Conservation (phyloP, 495 filamentous ascomycete genomes). For the Tuber melanosporum region DNA sequence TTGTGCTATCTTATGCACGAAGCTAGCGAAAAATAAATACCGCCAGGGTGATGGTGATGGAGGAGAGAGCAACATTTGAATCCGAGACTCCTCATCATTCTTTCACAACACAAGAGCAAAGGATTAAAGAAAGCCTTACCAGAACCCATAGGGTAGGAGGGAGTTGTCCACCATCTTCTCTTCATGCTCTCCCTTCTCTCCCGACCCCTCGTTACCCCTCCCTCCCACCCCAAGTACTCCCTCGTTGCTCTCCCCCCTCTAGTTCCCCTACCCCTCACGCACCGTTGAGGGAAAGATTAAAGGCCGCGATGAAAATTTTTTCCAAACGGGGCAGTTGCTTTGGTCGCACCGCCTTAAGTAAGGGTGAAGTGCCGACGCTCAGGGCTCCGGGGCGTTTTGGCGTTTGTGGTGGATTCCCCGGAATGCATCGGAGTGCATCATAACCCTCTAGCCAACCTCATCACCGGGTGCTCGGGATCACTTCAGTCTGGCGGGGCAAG, state of each 20-base stretch:
- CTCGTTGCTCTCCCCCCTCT: neutral
- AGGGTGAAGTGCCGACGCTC: neutral
- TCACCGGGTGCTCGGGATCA: constrained; percentile 3
- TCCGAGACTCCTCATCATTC: neutral
- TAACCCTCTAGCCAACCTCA: constrained; percentile 1
- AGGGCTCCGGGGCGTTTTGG: constrained; percentile 1
- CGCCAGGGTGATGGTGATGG: neutral
- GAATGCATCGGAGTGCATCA: constrained; percentile 2
- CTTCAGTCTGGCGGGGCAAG: constrained; percentile 1
- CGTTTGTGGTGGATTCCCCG: constrained; percentile 3
- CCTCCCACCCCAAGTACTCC: neutral
- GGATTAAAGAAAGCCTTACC: neutral
- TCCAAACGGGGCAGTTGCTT: constrained; percentile 2
- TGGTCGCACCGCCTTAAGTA: constrained; percentile 3
- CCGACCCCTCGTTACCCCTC: neutral
- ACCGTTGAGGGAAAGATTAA: neutral
- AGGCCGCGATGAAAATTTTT: neutral
- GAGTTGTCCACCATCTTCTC: neutral
- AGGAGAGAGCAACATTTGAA: constrained; percentile 1
- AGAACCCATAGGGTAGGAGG: neutral
- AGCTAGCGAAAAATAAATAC: neutral
- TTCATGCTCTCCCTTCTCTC: neutral
- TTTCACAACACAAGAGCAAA: neutral
- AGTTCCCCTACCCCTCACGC: neutral
- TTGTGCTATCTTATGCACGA: constrained; percentile 5